These are phyloP conservation scores for Alternaria postmessia DNA, from an alignment of 2,329 filamentous ascomycete species.

Conservation along the genomic window DNA sequence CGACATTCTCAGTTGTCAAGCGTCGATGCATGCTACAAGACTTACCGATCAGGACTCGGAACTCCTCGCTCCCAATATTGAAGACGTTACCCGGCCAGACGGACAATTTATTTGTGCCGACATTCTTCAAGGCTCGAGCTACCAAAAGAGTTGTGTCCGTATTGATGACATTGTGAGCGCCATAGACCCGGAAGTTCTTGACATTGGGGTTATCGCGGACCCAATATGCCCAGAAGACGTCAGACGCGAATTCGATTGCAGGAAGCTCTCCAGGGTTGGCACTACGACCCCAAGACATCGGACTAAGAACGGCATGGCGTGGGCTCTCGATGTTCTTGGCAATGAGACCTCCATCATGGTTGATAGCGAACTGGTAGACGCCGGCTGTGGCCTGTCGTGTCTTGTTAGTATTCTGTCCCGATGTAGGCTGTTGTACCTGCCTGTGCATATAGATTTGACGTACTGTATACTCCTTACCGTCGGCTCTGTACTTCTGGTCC, in stretches of 20 bases:
- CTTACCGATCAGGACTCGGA: constrained; percentile 32
- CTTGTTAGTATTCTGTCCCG: not conserved
- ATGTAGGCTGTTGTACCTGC: not conserved
- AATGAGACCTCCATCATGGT: constrained; percentile 25
- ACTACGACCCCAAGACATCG: constrained; percentile 11
- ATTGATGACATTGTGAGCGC: constrained; percentile 24
- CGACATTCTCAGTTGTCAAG: not conserved
- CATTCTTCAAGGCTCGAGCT: constrained; percentile 24
- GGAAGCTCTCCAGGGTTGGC: constrained; percentile 29
- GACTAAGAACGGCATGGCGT: constrained; percentile 5
- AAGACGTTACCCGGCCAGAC: constrained; percentile 32
- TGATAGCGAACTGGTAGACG: constrained; percentile 25
- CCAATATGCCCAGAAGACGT: constrained; percentile 37
- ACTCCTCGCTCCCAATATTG: constrained; percentile 20
- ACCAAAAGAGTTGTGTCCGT: constrained; percentile 21
- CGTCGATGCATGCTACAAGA: not conserved
- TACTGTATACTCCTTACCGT: constrained; percentile 23
- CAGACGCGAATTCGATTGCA: constrained; percentile 21
- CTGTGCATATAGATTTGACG: not conserved
- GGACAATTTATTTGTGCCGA: not conserved
- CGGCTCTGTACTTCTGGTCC: constrained; percentile 25
- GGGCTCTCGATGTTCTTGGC: constrained; percentile 20
- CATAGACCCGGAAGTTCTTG: constrained; percentile 29
- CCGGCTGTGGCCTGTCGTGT: constrained; percentile 23
- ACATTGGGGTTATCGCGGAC: constrained; percentile 22